Conservation (phyloP, 345 rosid genomes). For the Psidium friedrichsthalianum region DNA sequence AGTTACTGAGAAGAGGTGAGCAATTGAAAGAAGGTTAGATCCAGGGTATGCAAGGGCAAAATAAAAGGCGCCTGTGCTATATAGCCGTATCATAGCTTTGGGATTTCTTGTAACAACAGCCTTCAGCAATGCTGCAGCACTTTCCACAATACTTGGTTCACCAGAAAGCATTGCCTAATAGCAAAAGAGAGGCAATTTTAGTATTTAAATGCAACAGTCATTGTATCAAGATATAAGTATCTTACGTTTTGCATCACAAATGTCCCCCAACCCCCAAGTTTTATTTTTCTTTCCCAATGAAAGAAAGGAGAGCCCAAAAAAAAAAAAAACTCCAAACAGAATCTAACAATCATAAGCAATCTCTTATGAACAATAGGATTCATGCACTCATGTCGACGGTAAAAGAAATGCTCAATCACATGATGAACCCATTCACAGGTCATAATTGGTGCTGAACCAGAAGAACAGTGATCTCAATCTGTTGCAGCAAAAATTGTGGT, state of each 20-base stretch:
- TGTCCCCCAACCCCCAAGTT: not conserved
- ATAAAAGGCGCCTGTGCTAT: slow-evolving; percentile 94
- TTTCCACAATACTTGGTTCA: slow-evolving; percentile 93
- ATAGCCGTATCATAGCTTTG: slow-evolving; percentile 92
- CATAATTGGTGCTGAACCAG: not conserved
- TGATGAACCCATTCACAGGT: not conserved
- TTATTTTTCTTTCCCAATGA: not conserved
- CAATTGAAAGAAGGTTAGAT: slow-evolving; percentile 79
- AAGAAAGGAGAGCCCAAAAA: not conserved
- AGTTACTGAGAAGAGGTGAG: slow-evolving; percentile 86
- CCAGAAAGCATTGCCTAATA: slow-evolving; percentile 87
- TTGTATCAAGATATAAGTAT: not conserved
- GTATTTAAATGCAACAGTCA: not conserved
- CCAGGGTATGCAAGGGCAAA: slow-evolving; percentile 97
- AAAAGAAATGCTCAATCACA: not conserved
- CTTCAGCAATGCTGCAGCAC: slow-evolving; percentile 87
- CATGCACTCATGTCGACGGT: not conserved
- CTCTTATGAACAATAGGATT: not conserved
- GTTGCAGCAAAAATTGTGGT: not conserved
- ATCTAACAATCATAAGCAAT: not conserved
- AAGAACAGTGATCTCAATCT: not conserved
- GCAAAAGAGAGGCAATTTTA: not conserved
- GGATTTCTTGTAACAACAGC: slow-evolving; percentile 97
- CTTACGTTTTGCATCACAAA: not conserved
- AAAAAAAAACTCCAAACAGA: not conserved